These are phyloP conservation scores for Asparagopsis taxiformis DNA, from an alignment of 31 red algal genomes.

Conservation along the genomic window DNA sequence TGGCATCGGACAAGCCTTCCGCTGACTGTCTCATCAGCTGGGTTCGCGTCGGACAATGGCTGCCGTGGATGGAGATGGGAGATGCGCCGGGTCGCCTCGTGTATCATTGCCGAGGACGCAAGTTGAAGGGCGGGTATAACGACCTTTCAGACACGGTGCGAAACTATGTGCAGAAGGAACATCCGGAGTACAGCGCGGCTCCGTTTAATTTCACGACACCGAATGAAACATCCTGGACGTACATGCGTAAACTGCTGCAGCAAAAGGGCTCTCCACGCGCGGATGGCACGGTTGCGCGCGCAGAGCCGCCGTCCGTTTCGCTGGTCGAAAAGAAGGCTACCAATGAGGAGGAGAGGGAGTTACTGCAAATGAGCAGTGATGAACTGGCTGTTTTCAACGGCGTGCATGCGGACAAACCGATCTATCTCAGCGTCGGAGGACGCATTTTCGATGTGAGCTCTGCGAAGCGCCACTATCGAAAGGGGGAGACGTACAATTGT, in stretches of 20 bases:
- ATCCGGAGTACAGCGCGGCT: constrained; percentile 48
- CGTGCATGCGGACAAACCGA: constrained; percentile 12
- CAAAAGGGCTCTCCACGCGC: constrained; percentile 66
- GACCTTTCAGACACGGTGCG: constrained; percentile 63
- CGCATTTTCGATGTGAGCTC: constrained; percentile 83
- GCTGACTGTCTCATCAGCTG: constrained; percentile 70
- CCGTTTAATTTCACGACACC: constrained; percentile 68
- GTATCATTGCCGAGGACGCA: constrained; percentile 84
- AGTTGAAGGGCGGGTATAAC: constrained; percentile 57
- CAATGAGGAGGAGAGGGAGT: background rate
- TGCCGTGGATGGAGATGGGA: constrained; percentile 96
- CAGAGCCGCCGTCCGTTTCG: background rate
- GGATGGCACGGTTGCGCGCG: constrained; percentile 60
- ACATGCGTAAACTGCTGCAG: constrained; percentile 82
- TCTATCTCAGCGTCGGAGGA: constrained; percentile 64
- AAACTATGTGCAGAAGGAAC: constrained; percentile 43
- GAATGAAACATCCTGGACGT: constrained; percentile 95
- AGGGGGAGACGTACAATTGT: constrained; percentile 81
- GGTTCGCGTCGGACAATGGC: constrained; percentile 92
- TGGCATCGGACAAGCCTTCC: constrained; percentile 39
- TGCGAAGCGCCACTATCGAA: constrained; percentile 70
- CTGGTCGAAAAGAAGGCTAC: background rate
- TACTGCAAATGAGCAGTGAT: background rate
- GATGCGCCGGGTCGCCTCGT: constrained; percentile 69
- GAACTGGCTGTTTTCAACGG: constrained; percentile 22